Evolutionary conservation across 2,329 filamentous ascomycete genomes (phyloP).

Genomic region (Mollisiaceae sp.): DNA sequence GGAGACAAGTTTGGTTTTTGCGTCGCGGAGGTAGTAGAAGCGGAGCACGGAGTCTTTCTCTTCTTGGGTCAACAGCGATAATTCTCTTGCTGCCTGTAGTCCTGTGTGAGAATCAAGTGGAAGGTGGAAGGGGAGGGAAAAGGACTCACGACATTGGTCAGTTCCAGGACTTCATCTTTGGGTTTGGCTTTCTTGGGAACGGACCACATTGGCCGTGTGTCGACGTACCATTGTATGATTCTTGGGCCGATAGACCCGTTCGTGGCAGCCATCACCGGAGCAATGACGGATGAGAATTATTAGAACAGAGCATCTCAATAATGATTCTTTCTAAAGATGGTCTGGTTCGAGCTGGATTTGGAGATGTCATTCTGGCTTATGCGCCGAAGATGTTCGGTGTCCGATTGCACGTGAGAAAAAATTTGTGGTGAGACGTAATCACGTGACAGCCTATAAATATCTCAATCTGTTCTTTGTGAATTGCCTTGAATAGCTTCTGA

Average conservation of each 20-base stretch:
- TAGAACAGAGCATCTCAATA: not conserved
- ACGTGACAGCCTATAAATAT: not conserved
- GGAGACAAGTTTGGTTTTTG: slow-evolving; percentile 75
- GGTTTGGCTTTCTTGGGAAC: slow-evolving; percentile 44
- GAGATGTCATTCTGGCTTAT: not conserved
- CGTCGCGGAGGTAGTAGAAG: slow-evolving; percentile 72
- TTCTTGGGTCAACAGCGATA: slow-evolving; percentile 56
- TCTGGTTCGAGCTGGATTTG: not conserved
- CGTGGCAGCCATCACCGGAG: slow-evolving; percentile 1
- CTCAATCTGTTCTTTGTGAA: not conserved
- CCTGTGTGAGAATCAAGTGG: not conserved
- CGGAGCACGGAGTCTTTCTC: slow-evolving; percentile 63
- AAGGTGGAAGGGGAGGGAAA: not conserved
- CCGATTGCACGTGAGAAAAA: not conserved
- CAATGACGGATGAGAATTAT: not conserved
- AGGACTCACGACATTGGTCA: slow-evolving; percentile 37
- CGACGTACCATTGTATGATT: slow-evolving; percentile 65
- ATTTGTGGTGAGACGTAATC: not conserved
- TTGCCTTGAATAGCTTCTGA: too few species aligned
- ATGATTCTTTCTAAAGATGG: not conserved
- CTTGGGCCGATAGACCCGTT: slow-evolving; percentile 26
- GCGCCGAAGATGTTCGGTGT: slow-evolving; percentile 10
- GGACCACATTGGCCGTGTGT: slow-evolving; percentile 65
- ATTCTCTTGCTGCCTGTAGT: slow-evolving; percentile 56
- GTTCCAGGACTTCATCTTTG: slow-evolving; percentile 44